Base-by-base conservation (phyloP, 1,284 basidiomycete genomes). In the Neonothopanus nambi region DNA sequence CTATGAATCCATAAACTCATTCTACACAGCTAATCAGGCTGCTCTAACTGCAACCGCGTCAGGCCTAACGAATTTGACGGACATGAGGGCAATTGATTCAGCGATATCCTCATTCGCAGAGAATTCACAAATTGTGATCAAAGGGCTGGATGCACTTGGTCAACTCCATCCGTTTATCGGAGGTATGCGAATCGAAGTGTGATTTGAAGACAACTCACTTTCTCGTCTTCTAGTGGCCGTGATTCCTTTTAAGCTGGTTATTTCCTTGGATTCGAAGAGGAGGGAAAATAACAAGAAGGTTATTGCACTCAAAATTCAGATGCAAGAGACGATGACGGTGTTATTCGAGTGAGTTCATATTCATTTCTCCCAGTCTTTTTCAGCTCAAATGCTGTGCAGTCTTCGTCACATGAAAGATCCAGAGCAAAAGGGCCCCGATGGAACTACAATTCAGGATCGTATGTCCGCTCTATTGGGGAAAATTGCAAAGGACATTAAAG, bases 211-310 rank as follows among this genome's bases (percentile, higher is more conserved):
- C 5, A 11, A 28, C 5, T 28, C 5, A 28, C 5, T 28, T 8
- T 11, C 13, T 45, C 7, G 12, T 36, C 20, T 33, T 28, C 11
- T 35, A 79, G 78, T 72, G 18, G 73, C 70, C n/a, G 73, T 79
- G 1, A 52, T 68, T 24, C 74, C 77, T 0, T 79, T 79, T 63
- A 72, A 74, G 57, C 63, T 69, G 3, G 73, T 75, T 1, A 67
- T 73, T 30, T 70, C 62, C 5, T 65, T 79, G 12, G 71, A 77
- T 35, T 49, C 72, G 18, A 73, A 66, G 11, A 66, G 74, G 20
- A 62, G 72, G 15, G 69, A 75, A 11, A 79, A 79, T 47, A 72
- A 78, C 54, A 65, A 64, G 52, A 76, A 75, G 48, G 70, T 79
- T 9, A 51, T 69, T 1, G 65, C 68, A 0, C 61, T 80, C 5